Conservation (phyloP, 768 basidiomycete species). For the Naganishia antarctica region DNA sequence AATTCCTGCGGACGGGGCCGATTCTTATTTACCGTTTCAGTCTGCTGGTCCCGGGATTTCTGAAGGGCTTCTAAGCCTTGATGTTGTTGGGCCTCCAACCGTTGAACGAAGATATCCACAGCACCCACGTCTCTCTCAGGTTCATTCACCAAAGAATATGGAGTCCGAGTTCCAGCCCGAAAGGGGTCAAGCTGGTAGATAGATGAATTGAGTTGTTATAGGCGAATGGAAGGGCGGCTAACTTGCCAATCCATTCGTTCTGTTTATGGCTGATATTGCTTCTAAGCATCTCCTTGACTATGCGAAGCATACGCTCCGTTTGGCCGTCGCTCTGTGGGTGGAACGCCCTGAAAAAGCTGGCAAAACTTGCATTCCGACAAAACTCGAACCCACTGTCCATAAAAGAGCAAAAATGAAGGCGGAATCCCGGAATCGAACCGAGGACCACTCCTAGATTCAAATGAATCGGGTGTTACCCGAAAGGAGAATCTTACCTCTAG, state of each 20-base stretch:
- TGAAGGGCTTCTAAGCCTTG: too few relatives aligned
- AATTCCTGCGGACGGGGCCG: too few relatives aligned
- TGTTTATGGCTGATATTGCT: slow-evolving; percentile 47
- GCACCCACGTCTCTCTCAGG: too few relatives aligned
- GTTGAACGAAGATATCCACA: too few relatives aligned
- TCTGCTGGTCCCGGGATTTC: too few relatives aligned
- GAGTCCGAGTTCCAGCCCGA: slow-evolving; percentile 41
- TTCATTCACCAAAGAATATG: too few relatives aligned
- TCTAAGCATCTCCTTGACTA: slow-evolving; percentile 51
- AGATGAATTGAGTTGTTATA: slow-evolving; percentile 49
- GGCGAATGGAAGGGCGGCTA: slow-evolving; percentile 45
- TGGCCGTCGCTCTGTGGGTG: slow-evolving; percentile 54
- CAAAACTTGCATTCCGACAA: too few relatives aligned
- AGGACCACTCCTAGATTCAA: slow-evolving; percentile 22
- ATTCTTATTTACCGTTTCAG: too few relatives aligned
- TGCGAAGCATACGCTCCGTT: slow-evolving; percentile 51
- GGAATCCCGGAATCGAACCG: slow-evolving; percentile 24
- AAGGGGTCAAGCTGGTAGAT: slow-evolving; percentile 45
- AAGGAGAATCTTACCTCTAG: slow-evolving; percentile 26
- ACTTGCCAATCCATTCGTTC: slow-evolving; percentile 48
- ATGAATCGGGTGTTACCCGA: slow-evolving; percentile 14
- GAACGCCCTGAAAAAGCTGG: background rate
- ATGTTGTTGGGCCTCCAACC: too few relatives aligned
- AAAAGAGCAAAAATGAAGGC: slow-evolving; percentile 5
- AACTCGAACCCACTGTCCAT: too few relatives aligned